Percentiles rank a stretch among this genome's conserved stretches.
phyloP scores from a whole-genome alignment of 805 yeast genomes.

The Zygosaccharomyces rouxii region DNA sequence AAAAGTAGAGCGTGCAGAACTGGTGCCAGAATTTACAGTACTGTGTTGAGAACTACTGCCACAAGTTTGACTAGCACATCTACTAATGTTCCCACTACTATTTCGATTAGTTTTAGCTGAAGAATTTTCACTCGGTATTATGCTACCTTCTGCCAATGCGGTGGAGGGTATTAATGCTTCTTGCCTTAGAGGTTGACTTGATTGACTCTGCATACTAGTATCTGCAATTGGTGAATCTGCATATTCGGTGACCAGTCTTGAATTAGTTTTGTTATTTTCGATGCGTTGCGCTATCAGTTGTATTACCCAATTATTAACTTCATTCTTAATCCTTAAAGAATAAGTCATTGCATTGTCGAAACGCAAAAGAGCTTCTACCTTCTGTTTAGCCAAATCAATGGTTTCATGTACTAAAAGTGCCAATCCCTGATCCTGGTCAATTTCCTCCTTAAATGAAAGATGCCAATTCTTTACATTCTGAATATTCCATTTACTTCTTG shows the following conservation, averaged over 20 bases:
- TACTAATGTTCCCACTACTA: conserved; percentile 1
- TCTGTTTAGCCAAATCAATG: conserved; percentile 51
- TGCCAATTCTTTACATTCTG: conserved; percentile 36
- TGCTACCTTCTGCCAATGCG: conserved; percentile 1
- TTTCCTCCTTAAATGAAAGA: conserved; percentile 24
- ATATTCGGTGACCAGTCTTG: conserved; percentile 1
- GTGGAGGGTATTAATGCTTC: conserved; percentile 5
- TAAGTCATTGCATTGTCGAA: conserved; percentile 70
- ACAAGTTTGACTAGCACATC: neutral
- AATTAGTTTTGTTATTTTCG: conserved; percentile 38
- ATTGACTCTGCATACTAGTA: neutral
- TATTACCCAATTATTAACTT: conserved; percentile 68
- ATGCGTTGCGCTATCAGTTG: conserved; percentile 61
- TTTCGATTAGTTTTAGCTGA: neutral
- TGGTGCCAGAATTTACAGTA: neutral
- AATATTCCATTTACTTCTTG: conserved; percentile 57
- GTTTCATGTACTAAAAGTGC: conserved; percentile 63
- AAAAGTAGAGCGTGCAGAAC: neutral
- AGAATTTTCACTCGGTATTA: neutral
- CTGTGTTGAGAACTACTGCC: conserved; percentile 3
- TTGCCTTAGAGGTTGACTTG: neutral
- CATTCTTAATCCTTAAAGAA: conserved; percentile 70
- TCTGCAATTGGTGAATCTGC: neutral
- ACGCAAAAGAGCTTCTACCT: conserved; percentile 65
- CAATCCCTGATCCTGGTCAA: conserved; percentile 52